phyloP scores from a whole-genome alignment of 331 rosid species.

The Acacia pycnantha region DNA sequence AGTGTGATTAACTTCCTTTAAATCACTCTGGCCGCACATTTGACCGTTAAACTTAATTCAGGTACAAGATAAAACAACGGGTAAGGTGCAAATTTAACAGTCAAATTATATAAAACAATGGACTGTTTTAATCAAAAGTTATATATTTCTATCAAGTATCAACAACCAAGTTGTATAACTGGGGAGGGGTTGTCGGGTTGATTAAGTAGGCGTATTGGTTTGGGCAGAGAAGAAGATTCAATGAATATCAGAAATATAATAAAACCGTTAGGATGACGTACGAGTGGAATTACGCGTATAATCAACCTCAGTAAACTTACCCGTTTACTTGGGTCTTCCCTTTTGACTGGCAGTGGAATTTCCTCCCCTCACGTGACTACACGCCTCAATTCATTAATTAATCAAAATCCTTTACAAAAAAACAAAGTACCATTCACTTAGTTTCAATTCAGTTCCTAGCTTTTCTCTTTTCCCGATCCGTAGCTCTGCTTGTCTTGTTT shows the following conservation, averaged over 20 bases:
- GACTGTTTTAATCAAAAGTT: no score
- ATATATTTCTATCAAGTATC: no score
- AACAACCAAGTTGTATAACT: background rate
- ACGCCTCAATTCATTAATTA: background rate
- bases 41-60: no score
- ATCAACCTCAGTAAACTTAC: background rate
- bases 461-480: background rate
- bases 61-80: no score
- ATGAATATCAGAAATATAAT: background rate
- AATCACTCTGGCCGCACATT: no score
- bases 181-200: no score
- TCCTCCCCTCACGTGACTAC: background rate
- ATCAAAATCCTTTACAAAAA: background rate
- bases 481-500: background rate
- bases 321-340: constrained; percentile 1
- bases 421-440: background rate
- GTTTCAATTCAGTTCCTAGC: background rate
- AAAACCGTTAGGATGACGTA: background rate
- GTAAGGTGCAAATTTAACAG: no score
- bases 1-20: no score
- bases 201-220: background rate
- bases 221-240: background rate
- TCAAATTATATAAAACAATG: no score
- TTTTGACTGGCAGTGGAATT: background rate
- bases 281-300: background rate